A percentile compares a stretch with the other conserved stretches of the same genome.
phyloP scores from a whole-genome alignment of 805 yeast genomes.

The Komagataella pastoris region DNA sequence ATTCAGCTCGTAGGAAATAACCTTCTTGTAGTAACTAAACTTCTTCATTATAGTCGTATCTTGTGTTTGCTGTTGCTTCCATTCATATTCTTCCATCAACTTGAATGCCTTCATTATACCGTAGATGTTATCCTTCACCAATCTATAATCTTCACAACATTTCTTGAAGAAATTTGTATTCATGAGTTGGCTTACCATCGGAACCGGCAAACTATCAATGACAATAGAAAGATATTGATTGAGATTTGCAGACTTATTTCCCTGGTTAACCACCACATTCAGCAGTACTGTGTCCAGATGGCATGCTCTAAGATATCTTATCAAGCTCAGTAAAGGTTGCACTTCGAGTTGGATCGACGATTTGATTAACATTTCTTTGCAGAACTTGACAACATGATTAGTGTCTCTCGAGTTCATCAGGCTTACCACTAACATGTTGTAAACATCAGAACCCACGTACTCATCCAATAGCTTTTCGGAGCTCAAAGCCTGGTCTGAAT shows the following conservation, averaged over 20 bases:
- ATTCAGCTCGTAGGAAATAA: conserved; percentile 18
- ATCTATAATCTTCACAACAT: conserved; percentile 19
- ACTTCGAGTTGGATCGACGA: conserved; percentile 12
- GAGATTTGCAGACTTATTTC: conserved; percentile 13
- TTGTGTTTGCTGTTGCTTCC: neutral
- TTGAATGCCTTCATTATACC: conserved; percentile 18
- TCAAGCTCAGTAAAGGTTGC: conserved; percentile 10
- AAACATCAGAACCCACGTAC: neutral
- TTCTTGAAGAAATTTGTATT: conserved; percentile 13
- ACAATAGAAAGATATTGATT: conserved; percentile 17
- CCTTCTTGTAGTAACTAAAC: conserved; percentile 14
- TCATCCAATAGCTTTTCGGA: neutral
- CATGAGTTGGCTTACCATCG: conserved; percentile 7
- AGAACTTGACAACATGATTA: conserved; percentile 12
- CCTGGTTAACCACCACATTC: conserved; percentile 16
- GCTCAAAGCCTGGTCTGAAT: conserved; percentile 2
- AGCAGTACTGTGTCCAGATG: conserved; percentile 11
- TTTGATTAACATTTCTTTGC: conserved; percentile 17
- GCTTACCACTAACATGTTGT: neutral
- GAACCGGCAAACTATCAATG: conserved; percentile 14
- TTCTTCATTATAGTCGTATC: conserved; percentile 9
- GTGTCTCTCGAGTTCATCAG: conserved; percentile 5
- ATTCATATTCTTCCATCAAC: conserved; percentile 2
- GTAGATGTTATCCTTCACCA: conserved; percentile 19
- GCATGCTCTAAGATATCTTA: conserved; percentile 7